Percentiles rank a stretch among this genome's conserved stretches.
These are phyloP conservation scores for Lactarius psammicola DNA, from an alignment of 768 basidiomycete species.

Conservation along the genomic window DNA sequence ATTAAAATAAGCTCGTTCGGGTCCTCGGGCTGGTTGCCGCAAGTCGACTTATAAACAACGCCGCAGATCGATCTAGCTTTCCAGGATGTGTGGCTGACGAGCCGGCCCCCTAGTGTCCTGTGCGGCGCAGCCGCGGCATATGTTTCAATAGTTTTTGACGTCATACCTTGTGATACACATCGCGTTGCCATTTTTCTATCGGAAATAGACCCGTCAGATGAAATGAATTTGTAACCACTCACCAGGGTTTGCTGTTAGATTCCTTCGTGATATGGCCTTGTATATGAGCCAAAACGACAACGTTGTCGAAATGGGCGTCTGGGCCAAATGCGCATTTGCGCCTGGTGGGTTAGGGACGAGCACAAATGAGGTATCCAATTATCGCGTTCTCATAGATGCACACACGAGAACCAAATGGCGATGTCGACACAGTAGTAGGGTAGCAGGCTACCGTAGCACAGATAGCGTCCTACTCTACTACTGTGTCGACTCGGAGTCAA, in stretches of 20 bases:
- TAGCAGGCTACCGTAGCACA: too few species aligned
- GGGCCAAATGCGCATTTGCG: background rate
- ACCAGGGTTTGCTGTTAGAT: background rate
- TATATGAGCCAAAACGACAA: background rate
- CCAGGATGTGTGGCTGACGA: background rate
- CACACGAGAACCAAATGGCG: too few species aligned
- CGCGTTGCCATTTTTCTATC: background rate
- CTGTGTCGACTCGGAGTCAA: too few species aligned
- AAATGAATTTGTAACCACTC: background rate
- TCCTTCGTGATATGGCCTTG: background rate
- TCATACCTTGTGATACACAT: background rate
- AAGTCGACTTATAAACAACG: background rate
- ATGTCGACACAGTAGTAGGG: too few species aligned
- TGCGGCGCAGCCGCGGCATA: background rate
- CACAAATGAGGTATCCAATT: too few species aligned
- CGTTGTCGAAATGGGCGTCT: background rate
- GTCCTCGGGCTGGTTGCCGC: background rate
- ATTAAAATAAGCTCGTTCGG: background rate
- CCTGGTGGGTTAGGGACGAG: too few species aligned
- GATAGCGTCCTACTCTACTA: too few species aligned
- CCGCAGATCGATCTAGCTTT: too few species aligned
- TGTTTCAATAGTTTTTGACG: background rate
- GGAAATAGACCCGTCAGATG: background rate
- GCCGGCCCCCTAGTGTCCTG: background rate
- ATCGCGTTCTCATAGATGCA: too few species aligned